Base-by-base conservation (phyloP, 768 basidiomycete genomes). In the Floccularia luteovirens region DNA sequence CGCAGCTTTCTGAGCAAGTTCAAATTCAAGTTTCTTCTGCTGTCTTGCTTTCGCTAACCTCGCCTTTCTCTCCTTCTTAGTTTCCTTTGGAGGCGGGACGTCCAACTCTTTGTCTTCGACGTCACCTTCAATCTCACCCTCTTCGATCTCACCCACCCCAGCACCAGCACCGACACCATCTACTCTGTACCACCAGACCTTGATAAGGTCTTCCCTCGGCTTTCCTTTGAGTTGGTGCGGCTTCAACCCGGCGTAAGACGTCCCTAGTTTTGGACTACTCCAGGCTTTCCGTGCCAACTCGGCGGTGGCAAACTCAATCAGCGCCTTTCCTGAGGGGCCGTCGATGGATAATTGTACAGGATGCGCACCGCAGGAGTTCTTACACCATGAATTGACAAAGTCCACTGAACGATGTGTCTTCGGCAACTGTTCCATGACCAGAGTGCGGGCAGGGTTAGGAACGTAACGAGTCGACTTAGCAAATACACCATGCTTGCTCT, bases 371-470 rank as follows among this genome's bases (percentile, higher is more conserved):
- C 61, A 66, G 4, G 63, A 68, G 31, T 48, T 48, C 40, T 59
- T 61, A 40, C 62, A 59, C 74, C 77, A 78, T 14, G 46, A 50
- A 28, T 59, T 59, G 24, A 72, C 55, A 47, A 63, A 76, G 17
- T 62, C 60, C 3, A 46, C 48, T 3, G 58, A 64, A 32, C 75
- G 69, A 46, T 66, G 61, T 3, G 62, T 51, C 43, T 72, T 74
- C 1, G 76, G 77, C 4, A 80, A 56, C 38, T 69, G 67, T 45
- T 78, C 75, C 57, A 80, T 67, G 19, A 80, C 72, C 21, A 80
- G 55, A 1, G 76, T 74, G 11, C 72, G 63, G 2, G 67, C 58
- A 4, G 69, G 69, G 45, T 70, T 68, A 30, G 75, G 74, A 7
- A 58, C 54, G 43, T 73, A 69, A 0, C 51, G 37, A 6, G 47